Percentiles rank a stretch among this genome's conserved stretches.
phyloP scores from a whole-genome alignment of 2,329 filamentous ascomycete species.

The Pleurostoma richardsiae region DNA sequence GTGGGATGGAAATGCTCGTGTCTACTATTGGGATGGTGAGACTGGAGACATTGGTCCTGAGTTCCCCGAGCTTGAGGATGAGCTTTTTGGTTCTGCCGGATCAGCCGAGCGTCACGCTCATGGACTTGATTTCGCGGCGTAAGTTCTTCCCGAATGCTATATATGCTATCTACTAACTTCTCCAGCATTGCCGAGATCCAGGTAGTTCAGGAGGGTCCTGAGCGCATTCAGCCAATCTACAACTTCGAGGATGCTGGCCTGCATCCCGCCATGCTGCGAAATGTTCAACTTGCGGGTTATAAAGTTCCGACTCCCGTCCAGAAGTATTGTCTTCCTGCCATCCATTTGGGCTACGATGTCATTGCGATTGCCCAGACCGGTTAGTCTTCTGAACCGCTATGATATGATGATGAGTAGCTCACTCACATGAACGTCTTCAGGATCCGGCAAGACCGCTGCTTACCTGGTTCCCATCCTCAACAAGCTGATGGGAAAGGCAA shows the following conservation, averaged over 20 bases:
- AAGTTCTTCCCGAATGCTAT: slow-evolving; percentile 21
- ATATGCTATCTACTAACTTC: slow-evolving; percentile 5
- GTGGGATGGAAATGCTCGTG: slow-evolving; percentile 51
- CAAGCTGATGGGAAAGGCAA: slow-evolving; percentile 91
- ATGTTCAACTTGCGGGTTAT: slow-evolving; percentile 71
- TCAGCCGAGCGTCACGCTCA: slow-evolving; percentile 41
- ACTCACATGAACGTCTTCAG: slow-evolving; percentile 35
- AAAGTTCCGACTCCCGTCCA: slow-evolving; percentile 78
- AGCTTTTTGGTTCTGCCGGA: slow-evolving; percentile 65
- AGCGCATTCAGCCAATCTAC: slow-evolving; percentile 44
- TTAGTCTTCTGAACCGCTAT: slow-evolving; percentile 24
- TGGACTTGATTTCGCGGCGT: slow-evolving; percentile 62
- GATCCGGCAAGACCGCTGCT: slow-evolving; percentile 93
- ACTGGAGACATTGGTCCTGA: slow-evolving; percentile 79
- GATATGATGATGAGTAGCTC: neutral
- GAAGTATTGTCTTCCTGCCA: slow-evolving; percentile 74
- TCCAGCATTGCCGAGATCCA: slow-evolving; percentile 48
- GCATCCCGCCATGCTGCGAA: slow-evolving; percentile 77
- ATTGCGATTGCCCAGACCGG: slow-evolving; percentile 91
- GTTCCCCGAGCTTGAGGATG: slow-evolving; percentile 63
- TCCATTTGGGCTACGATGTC: slow-evolving; percentile 72
- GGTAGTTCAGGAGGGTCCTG: slow-evolving; percentile 51
- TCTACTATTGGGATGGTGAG: slow-evolving; percentile 84
- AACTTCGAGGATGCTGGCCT: slow-evolving; percentile 72
- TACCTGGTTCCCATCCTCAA: slow-evolving; percentile 87